Evolutionary conservation across 2,329 filamentous ascomycete species (phyloP).

Genomic region (Aspergillus puulaauensis): DNA sequence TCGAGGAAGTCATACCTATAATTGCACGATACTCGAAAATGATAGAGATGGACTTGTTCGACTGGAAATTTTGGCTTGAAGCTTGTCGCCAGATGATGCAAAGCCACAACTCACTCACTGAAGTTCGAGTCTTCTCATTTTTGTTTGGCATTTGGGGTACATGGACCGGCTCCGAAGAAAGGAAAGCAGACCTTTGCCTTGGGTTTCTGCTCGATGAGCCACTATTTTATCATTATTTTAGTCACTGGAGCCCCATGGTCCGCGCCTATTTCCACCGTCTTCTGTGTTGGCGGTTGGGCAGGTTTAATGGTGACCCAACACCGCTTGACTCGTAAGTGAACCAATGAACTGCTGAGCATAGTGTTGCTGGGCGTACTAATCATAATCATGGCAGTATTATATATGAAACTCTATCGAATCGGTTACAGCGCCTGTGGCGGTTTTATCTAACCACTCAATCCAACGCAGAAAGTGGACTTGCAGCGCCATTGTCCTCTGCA

Average conservation of each 20-base stretch:
- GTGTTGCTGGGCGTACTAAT: conserved; percentile 1
- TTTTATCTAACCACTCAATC: conserved; percentile 76
- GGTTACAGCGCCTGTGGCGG: conserved; percentile 72
- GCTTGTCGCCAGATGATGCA: conserved; percentile 76
- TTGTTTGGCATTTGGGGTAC: conserved; percentile 78
- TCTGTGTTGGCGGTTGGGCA: conserved; percentile 82
- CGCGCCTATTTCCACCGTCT: conserved; percentile 89
- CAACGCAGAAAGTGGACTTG: conserved; percentile 58
- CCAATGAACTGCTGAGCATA: neutral
- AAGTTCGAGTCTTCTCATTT: conserved; percentile 80
- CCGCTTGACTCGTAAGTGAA: conserved; percentile 65
- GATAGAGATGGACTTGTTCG: conserved; percentile 40
- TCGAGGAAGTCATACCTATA: conserved; percentile 76
- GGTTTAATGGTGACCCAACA: conserved; percentile 67
- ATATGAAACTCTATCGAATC: conserved; percentile 64
- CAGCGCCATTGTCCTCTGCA: conserved; percentile 67
- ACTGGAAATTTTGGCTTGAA: conserved; percentile 80
- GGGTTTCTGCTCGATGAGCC: conserved; percentile 73
- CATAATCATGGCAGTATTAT: conserved; percentile 58
- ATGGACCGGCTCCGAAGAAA: conserved; percentile 62
- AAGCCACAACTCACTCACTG: conserved; percentile 85
- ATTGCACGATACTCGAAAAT: conserved; percentile 60
- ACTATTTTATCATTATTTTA: conserved; percentile 79
- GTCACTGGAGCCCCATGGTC: conserved; percentile 95
- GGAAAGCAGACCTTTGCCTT: conserved; percentile 70